Percentiles rank a stretch among this genome's conserved stretches.
phyloP scores from a whole-genome alignment of 208 protist species.

The Angomonas deanei region DNA sequence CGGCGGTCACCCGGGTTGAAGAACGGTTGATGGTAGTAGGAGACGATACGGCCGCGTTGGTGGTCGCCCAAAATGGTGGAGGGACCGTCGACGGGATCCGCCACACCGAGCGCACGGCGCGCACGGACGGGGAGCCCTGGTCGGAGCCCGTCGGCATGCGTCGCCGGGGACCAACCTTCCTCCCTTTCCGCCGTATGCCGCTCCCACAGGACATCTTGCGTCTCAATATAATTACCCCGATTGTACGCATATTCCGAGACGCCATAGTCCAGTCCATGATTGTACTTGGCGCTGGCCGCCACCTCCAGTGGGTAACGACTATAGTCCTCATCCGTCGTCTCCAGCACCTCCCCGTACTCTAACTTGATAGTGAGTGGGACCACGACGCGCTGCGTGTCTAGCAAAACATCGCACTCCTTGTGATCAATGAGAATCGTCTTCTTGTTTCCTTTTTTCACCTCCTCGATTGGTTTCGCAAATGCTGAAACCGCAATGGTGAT shows the following conservation, averaged over 20 bases:
- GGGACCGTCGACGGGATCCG: not conserved
- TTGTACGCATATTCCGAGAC: conserved; percentile 80
- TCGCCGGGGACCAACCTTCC: conserved; percentile 87
- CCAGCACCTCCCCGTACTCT: conserved; percentile 63
- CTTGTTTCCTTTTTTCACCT: conserved; percentile 3
- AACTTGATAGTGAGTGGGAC: conserved; percentile 55
- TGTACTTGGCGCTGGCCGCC: conserved; percentile 32
- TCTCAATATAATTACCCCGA: conserved; percentile 86
- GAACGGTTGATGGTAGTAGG: conserved; percentile 71
- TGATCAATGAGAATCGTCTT: conserved; percentile 39
- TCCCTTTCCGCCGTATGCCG: conserved; percentile 44
- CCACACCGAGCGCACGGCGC: conserved; percentile 30
- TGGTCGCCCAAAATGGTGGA: conserved; percentile 36
- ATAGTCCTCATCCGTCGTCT: conserved; percentile 67
- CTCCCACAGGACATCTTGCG: conserved; percentile 86
- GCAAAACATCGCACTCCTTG: conserved; percentile 27
- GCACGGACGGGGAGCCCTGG: conserved; percentile 68
- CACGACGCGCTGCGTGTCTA: conserved; percentile 39
- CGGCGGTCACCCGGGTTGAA: conserved; percentile 83
- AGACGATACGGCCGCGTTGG: conserved; percentile 63
- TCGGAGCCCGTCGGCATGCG: conserved; percentile 71
- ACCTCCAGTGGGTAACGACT: conserved; percentile 58
- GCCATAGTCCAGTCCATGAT: conserved; percentile 81
- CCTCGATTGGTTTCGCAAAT: conserved; percentile 29
- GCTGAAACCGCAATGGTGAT: conserved; percentile 45